Base-by-base conservation (phyloP, 225 moss, liverwort and hornwort genomes). In the Pseudisothecium myosuroides region DNA sequence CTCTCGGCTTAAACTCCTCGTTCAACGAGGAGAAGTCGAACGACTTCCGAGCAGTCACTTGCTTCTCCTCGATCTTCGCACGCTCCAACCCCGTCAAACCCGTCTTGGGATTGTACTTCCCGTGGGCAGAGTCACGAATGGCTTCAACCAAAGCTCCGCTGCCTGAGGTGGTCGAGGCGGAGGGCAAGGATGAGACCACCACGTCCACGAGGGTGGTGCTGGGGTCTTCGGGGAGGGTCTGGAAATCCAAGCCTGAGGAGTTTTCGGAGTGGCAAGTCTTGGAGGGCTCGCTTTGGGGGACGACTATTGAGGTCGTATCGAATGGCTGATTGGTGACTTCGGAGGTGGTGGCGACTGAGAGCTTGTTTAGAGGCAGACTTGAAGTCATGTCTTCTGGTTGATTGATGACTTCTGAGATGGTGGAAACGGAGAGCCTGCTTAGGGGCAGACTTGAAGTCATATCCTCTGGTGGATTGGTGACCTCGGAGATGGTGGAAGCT, bases 31-130 rank as follows among this genome's bases (percentile, higher is more conserved):
- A 89, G 88, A 92, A 94, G 73, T 94, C 94, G 62, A 95, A 91
- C 39, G 92, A 89, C 76, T 92, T 94, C 43, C 96, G 90, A 9
- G 96, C 96, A 7, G 81, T 95, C 81, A 93, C 94, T 54, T 95
- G 95, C 68, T 86, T 88, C 91, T 95, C 93, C 81, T 98, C 98
- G 21, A 87, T 89, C 66, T 86, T 88, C 5, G 94, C 94, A 15
- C 94, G 86, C 85, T 92, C 94, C 84, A 91, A 78, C 20, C 94
- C 94, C 11, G 94, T 94, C 3, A 94, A 68, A 8, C 93, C 93
- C 16, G 89, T 90, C 83, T 93, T 93, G 11, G 87, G 87, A 14
- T 92, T 94, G 71, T 80, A 92, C 87, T 91, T 94, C 43, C 93
- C 90, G 17, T 89, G 89, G 27, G 92, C 83, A 3, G 83, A 67